These are phyloP conservation scores for Ascochyta lentis DNA, from an alignment of 2,329 filamentous ascomycete species.

Conservation along the genomic window DNA sequence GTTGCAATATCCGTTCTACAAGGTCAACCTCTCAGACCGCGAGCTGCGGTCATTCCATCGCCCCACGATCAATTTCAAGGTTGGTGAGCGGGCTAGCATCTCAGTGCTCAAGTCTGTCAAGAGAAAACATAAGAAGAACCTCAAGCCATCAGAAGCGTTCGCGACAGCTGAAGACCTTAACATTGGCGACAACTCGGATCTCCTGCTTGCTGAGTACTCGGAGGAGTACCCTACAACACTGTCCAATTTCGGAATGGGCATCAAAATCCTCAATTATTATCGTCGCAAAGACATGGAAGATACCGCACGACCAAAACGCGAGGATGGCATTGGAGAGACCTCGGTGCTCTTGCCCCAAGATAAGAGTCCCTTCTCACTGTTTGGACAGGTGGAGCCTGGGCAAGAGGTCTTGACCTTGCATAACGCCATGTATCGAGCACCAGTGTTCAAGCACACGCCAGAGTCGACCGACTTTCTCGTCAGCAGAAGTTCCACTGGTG, in stretches of 20 bases:
- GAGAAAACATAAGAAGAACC: slow-evolving; percentile 79
- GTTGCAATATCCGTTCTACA: slow-evolving; percentile 95
- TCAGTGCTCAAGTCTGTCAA: slow-evolving; percentile 73
- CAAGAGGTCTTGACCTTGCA: slow-evolving; percentile 90
- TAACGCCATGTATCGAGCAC: slow-evolving; percentile 94
- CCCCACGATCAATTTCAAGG: slow-evolving; percentile 75
- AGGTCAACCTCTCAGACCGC: slow-evolving; percentile 76
- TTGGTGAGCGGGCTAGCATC: slow-evolving; percentile 74
- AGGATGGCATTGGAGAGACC: slow-evolving; percentile 78
- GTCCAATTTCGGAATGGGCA: slow-evolving; percentile 98
- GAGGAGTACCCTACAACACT: slow-evolving; percentile 91
- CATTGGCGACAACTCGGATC: slow-evolving; percentile 85
- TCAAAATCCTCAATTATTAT: slow-evolving; percentile 95
- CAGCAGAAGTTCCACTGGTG: slow-evolving; percentile 79
- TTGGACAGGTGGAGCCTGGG: slow-evolving; percentile 89
- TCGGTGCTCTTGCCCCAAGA: slow-evolving; percentile 90
- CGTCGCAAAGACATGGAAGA: slow-evolving; percentile 81
- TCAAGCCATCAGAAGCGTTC: slow-evolving; percentile 79
- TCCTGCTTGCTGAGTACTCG: slow-evolving; percentile 91
- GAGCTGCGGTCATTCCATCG: slow-evolving; percentile 85
- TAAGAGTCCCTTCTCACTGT: slow-evolving; percentile 93
- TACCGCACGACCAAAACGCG: slow-evolving; percentile 74
- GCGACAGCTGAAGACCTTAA: slow-evolving; percentile 81
- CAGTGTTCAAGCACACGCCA: slow-evolving; percentile 85
- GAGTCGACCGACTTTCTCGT: slow-evolving; percentile 86